Evolutionary conservation across 2,329 filamentous ascomycete genomes (phyloP).

Genomic region (Aspergillus jensenii): DNA sequence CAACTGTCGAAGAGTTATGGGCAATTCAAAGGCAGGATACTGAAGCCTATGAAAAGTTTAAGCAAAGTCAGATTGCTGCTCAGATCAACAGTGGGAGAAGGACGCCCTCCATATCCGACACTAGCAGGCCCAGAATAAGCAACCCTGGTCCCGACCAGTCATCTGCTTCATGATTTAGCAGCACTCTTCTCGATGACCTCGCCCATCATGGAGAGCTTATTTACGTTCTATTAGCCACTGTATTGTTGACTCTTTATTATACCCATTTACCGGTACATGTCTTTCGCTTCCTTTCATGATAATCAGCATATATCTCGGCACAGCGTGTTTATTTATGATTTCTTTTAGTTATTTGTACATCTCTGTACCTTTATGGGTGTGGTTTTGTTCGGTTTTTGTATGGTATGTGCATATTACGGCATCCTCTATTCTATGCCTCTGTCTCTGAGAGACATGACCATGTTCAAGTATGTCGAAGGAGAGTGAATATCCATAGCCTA

Average conservation of each 20-base stretch:
- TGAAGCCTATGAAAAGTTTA: slow-evolving; percentile 45
- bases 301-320: slow-evolving; percentile 1
- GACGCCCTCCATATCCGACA: slow-evolving; percentile 14
- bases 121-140: slow-evolving; percentile 2
- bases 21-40: slow-evolving; percentile 43
- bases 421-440: too few species aligned
- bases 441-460: too few species aligned
- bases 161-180: slow-evolving; percentile 1
- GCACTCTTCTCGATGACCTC: slow-evolving; percentile 4
- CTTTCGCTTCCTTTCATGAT: not conserved
- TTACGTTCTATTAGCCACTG: not conserved
- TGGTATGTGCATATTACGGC: not conserved
- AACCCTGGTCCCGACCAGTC: not conserved
- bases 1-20: slow-evolving; percentile 47
- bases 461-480: too few species aligned
- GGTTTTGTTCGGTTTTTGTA: not conserved
- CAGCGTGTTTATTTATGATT: not conserved
- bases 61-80: slow-evolving; percentile 47
- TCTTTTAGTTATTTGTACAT: not conserved
- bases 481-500: too few species aligned
- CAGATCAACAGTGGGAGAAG: slow-evolving; percentile 44
- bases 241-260: not conserved
- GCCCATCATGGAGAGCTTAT: not conserved
- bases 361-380: not conserved
- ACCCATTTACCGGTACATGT: slow-evolving; percentile 3